phyloP scores from a whole-genome alignment of 73 alveolate genomes.

The Paramecium octaurelia region DNA sequence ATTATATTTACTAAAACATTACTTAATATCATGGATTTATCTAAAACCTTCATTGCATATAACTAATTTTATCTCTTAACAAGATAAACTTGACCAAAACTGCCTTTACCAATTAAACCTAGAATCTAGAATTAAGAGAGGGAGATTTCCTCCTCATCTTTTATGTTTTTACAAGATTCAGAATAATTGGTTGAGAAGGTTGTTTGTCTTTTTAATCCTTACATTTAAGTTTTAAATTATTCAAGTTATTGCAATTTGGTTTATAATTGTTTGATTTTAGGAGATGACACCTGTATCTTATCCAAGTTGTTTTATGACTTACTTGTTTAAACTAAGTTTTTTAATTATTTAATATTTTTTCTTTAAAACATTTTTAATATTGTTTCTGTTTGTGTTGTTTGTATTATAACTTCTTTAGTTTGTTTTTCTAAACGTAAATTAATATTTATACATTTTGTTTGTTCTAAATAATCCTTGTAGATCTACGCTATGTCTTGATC shows the following conservation, averaged over 20 bases:
- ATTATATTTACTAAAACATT: not conserved
- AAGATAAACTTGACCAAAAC: constrained; percentile 83
- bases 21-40: constrained; percentile 59
- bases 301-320: not conserved
- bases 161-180: not conserved
- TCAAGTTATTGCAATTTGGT: not conserved
- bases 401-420: not conserved
- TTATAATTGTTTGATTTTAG: not conserved
- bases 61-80: constrained; percentile 72
- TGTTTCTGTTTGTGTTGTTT: not conserved
- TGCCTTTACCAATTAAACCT: constrained; percentile 84
- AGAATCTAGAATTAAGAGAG: constrained; percentile 1
- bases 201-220: constrained; percentile 5
- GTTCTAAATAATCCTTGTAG: not conserved
- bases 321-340: not conserved
- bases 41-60: constrained; percentile 67
- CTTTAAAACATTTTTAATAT: not conserved
- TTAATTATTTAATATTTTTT: not conserved
- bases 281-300: not conserved
- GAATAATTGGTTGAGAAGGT: constrained; percentile 36
- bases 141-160: constrained; percentile 50
- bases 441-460: not conserved
- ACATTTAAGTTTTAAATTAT: not conserved
- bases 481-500: not conserved
- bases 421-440: not conserved